A percentile compares a stretch with the other conserved stretches of the same genome.
phyloP scores from a whole-genome alignment of 441 rosid genomes.

The Erysimum cheiri region DNA sequence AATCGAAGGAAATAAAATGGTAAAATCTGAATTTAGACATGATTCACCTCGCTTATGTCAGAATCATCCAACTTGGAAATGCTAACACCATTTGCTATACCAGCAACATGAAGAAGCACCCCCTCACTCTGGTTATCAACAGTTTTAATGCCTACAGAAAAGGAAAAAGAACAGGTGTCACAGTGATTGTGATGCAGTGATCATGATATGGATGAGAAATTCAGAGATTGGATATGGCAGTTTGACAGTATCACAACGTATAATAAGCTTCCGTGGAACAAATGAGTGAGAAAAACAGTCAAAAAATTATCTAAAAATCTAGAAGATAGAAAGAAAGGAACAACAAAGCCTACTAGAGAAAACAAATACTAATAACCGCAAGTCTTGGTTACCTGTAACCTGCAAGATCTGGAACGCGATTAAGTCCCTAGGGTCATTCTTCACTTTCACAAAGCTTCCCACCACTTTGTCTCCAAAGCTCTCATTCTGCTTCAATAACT shows the following conservation, averaged over 20 bases:
- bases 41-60: slow-evolving; percentile 38
- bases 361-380: background rate
- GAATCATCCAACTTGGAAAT: slow-evolving; percentile 45
- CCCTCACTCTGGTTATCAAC: slow-evolving; percentile 17
- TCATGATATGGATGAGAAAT: background rate
- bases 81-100: slow-evolving; percentile 24
- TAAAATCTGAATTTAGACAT: background rate
- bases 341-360: slow-evolving; percentile 5
- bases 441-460: slow-evolving; percentile 74
- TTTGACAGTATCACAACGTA: background rate
- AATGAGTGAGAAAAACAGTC: background rate
- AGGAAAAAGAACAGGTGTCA: background rate
- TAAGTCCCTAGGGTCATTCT: slow-evolving; percentile 48
- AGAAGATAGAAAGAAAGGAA: background rate
- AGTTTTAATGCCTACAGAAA: slow-evolving; percentile 32
- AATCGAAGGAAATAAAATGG: slow-evolving; percentile 3
- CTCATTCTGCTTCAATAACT: slow-evolving; percentile 39
- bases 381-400: slow-evolving; percentile 56
- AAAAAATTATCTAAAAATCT: background rate
- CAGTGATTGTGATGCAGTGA: background rate
- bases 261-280: background rate
- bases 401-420: slow-evolving; percentile 50
- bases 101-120: slow-evolving; percentile 26
- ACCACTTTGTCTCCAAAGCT: slow-evolving; percentile 54
- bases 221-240: background rate